Evolutionary conservation across 805 yeast genomes (phyloP).

Genomic region (Teunomyces aglyptinius): DNA sequence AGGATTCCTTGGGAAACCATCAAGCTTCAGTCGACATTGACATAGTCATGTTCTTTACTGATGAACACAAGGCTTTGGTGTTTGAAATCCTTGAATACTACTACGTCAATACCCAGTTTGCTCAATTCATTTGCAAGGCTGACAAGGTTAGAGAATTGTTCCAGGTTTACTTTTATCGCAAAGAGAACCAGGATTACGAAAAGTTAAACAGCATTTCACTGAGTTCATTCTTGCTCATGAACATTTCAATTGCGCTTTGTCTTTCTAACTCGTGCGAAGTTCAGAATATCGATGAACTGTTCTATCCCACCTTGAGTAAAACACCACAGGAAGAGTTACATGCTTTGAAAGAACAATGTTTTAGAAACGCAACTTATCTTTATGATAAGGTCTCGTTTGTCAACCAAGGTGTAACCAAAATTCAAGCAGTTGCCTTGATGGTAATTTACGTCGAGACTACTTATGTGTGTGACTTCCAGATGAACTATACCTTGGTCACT

Average conservation of each 20-base stretch:
- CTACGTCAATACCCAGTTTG: slow-evolving; percentile 8
- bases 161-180: slow-evolving; percentile 10
- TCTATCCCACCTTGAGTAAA: slow-evolving; percentile 1
- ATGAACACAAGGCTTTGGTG: slow-evolving; percentile 5
- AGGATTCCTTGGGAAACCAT: slow-evolving; percentile 13
- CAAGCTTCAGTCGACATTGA: background rate
- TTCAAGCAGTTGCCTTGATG: slow-evolving; percentile 53
- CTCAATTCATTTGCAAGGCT: slow-evolving; percentile 10
- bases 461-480: slow-evolving; percentile 26
- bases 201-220: slow-evolving; percentile 1
- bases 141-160: slow-evolving; percentile 11
- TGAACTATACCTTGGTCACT: slow-evolving; percentile 40
- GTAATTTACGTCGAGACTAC: slow-evolving; percentile 35
- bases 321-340: background rate
- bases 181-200: background rate
- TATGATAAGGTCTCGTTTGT: slow-evolving; percentile 49
- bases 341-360: slow-evolving; percentile 3
- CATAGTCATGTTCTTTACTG: slow-evolving; percentile 12
- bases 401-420: slow-evolving; percentile 50
- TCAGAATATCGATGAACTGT: slow-evolving; percentile 6
- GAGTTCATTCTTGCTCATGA: slow-evolving; percentile 19
- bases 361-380: slow-evolving; percentile 43
- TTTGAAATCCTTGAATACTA: slow-evolving; percentile 12
- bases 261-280: slow-evolving; percentile 7
- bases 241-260: slow-evolving; percentile 11